Evolutionary conservation across 2,329 filamentous ascomycete species (phyloP).

Genomic region (Sporothrix sp.): DNA sequence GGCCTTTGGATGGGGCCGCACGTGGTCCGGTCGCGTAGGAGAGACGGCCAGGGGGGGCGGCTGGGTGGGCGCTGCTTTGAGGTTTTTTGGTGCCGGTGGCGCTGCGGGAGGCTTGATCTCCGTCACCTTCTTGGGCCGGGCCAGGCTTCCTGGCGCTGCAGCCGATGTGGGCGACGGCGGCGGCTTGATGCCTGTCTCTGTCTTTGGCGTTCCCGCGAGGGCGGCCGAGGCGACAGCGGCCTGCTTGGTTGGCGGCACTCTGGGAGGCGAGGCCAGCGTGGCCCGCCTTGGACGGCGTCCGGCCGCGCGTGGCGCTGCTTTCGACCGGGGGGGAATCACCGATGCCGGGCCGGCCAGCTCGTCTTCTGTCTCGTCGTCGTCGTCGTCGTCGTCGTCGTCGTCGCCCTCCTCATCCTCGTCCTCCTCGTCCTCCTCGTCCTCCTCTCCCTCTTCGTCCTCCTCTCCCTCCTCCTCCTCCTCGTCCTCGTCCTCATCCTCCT

Average conservation of each 20-base stretch:
- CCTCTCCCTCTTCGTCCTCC: background rate
- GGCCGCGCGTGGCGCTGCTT: background rate
- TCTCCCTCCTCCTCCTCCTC: background rate
- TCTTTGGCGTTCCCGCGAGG: background rate
- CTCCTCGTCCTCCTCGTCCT: background rate
- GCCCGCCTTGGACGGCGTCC: background rate
- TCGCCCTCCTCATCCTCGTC: background rate
- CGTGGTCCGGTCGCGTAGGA: background rate
- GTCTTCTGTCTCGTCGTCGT: background rate
- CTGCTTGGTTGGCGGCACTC: background rate
- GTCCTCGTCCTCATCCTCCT: background rate
- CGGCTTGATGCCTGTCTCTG: constrained; percentile 7
- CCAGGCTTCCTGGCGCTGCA: background rate
- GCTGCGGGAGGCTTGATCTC: constrained; percentile 9
- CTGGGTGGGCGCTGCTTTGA: constrained; percentile 8
- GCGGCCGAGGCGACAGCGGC: background rate
- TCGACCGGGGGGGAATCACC: background rate
- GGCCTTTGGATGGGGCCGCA: background rate
- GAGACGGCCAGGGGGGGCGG: background rate
- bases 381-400: background rate
- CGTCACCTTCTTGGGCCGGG: constrained; percentile 8
- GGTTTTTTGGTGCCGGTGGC: background rate
- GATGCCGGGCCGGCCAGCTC: background rate
- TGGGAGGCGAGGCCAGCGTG: constrained; percentile 1
- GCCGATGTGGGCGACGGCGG: background rate